Evolutionary conservation across 2,329 filamentous ascomycete species (phyloP), one percentile per base, ranked within the genome.

Genomic region (Neocatenulostroma microsporum): DNA sequence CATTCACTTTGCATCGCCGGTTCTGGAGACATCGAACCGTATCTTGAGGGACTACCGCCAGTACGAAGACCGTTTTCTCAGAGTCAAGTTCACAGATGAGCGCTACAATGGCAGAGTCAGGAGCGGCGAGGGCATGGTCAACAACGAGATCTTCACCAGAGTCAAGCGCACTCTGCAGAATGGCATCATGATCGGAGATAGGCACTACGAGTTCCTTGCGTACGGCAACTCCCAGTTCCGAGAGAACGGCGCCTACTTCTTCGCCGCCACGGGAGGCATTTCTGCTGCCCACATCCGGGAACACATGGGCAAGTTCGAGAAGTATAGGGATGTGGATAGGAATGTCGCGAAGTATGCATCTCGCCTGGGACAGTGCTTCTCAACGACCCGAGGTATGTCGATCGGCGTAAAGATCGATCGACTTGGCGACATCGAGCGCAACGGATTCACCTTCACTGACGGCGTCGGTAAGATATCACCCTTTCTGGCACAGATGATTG

Each of bases 151-250:
- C 0, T 94, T 84, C 58, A 76, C 76, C 18, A 75, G 86, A 10
- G 72, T 95, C 14, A 76, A 77, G 44, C 73, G 81, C 31, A 74
- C 81, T 0, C 66, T 96, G 53, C 70, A 65, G 29, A 75, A 91
- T 37, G 91, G 91, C 1, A 89, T 98, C 46, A 69, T 69, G 1
- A 79, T 98, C 33, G 91, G 85, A 4, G 83, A 81, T 45, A 79
- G 85, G 6, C 76, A 77, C 40, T 98, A 87, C 58, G 75, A 89
- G 48, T 96, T 96, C 46, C 74, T 98, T 18, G 91, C 89, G 0
- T 95, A 88, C 62, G 89, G 91, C 0, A 96, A 91, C 58, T 95
- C 91, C 0, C 91, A 98, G 51, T 84, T 98, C 41, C 77, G 89
- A 34, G 88, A 96, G 54, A 80, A 89, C 48, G 84, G 88, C 0